These are phyloP conservation scores for Ilyonectria destructans DNA, from an alignment of 2,329 filamentous ascomycete genomes.

Conservation along the genomic window DNA sequence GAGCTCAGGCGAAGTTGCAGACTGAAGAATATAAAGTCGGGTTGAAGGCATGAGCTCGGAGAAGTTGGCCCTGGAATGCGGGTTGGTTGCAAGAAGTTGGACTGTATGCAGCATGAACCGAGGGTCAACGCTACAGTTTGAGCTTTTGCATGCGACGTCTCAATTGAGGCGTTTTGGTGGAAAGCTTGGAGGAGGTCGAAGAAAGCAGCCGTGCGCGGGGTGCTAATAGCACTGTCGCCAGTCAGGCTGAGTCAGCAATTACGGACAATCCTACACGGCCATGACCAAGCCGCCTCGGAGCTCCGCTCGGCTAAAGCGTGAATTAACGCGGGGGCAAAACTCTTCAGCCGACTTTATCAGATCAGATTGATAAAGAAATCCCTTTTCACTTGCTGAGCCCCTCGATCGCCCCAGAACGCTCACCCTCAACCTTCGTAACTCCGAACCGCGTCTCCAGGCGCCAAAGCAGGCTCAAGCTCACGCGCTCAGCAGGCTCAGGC, in stretches of 20 bases:
- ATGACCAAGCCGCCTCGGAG: constrained; percentile 46
- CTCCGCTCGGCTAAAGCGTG: constrained; percentile 52
- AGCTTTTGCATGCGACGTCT: not conserved
- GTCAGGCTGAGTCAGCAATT: constrained; percentile 15
- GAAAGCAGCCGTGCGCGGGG: not conserved
- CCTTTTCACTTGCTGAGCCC: constrained; percentile 50
- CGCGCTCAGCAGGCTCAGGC: constrained; percentile 31
- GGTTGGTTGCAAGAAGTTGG: not conserved
- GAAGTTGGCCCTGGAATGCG: not conserved
- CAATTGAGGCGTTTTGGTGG: constrained; percentile 1
- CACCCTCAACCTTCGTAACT: constrained; percentile 54
- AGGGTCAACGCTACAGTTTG: not conserved
- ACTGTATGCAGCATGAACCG: not conserved
- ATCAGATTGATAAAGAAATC: constrained; percentile 60
- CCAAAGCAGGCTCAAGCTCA: constrained; percentile 23
- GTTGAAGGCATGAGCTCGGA: not conserved
- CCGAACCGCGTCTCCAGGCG: constrained; percentile 49
- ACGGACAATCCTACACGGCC: not conserved
- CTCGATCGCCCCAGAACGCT: constrained; percentile 42
- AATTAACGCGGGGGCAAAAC: constrained; percentile 40
- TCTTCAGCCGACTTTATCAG: constrained; percentile 55
- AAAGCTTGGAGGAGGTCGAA: constrained; percentile 7
- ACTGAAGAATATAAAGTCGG: not conserved
- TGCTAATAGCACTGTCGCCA: not conserved
- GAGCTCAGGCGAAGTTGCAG: not conserved